phyloP scores from a whole-genome alignment of 768 basidiomycete genomes.

The Mycena filopes region DNA sequence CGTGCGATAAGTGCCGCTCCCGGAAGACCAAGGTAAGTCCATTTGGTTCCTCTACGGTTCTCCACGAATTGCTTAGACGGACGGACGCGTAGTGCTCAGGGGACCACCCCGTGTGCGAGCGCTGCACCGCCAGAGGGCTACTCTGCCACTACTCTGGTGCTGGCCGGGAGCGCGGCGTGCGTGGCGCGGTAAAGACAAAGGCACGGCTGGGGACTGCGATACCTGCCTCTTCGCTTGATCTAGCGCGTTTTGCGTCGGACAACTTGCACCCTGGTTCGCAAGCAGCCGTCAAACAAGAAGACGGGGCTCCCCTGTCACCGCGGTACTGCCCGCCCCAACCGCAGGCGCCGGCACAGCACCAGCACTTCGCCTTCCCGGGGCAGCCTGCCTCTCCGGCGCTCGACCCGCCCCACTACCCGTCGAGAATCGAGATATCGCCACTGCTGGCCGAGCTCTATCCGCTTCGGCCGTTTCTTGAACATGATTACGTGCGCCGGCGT shows the following conservation, averaged over 20 bases:
- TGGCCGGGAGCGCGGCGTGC: conserved; percentile 42
- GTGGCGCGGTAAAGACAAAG: conserved; percentile 44
- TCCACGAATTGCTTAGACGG: neutral
- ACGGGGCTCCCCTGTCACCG: neutral
- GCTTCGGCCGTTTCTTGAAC: conserved; percentile 22
- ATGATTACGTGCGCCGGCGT: conserved; percentile 36
- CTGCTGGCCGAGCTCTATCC: conserved; percentile 16
- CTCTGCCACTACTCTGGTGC: conserved; percentile 60
- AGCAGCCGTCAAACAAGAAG: conserved; percentile 24
- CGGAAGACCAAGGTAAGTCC: conserved; percentile 65
- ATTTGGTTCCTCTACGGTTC: neutral
- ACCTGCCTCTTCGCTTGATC: conserved; percentile 41
- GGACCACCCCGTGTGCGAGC: conserved; percentile 62
- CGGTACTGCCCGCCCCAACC: neutral
- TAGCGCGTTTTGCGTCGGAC: conserved; percentile 27
- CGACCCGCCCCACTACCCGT: neutral
- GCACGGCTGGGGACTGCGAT: conserved; percentile 42
- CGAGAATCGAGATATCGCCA: conserved; percentile 8
- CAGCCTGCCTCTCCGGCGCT: neutral
- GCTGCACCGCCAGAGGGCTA: conserved; percentile 61
- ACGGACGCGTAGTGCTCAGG: conserved; percentile 66
- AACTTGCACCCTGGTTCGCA: conserved; percentile 15
- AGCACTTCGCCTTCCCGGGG: neutral
- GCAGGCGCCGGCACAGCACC: conserved; percentile 7
- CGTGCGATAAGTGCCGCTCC: conserved; percentile 67